Percentiles rank a stretch among this genome's conserved stretches.
phyloP scores from a whole-genome alignment of 1,284 basidiomycete species.

The Rhodotorula sp. region DNA sequence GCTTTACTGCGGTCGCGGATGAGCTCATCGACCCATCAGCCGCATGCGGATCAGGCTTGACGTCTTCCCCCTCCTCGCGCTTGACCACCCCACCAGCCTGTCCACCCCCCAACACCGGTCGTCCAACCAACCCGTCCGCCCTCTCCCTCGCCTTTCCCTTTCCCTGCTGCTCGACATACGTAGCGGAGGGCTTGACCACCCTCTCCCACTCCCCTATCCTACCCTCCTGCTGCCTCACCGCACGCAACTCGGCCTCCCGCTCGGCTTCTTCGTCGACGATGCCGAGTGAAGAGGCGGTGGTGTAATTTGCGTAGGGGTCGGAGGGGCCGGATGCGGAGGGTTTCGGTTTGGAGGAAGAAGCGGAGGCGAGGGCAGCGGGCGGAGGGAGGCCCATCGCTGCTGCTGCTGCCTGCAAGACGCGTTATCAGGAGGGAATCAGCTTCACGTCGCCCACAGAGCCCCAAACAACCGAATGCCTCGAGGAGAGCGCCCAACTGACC shows the following conservation, averaged over 20 bases:
- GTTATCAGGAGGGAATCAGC: constrained; percentile 43
- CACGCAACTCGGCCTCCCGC: constrained; percentile 56
- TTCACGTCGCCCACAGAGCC: background rate
- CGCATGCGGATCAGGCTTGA: background rate
- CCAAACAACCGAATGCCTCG: constrained; percentile 9
- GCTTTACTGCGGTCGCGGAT: no score
- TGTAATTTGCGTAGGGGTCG: constrained; percentile 78
- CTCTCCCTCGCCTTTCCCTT: constrained; percentile 9
- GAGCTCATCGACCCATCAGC: no score
- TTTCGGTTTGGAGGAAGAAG: constrained; percentile 11
- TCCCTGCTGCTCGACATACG: background rate
- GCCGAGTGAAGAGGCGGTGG: constrained; percentile 78
- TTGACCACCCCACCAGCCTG: background rate
- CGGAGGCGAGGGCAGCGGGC: constrained; percentile 25
- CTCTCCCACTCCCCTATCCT: constrained; percentile 80
- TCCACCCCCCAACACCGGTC: background rate
- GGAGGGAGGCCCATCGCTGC: constrained; percentile 42
- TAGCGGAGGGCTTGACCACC: constrained; percentile 55
- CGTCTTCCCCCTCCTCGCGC: background rate
- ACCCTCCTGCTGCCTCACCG: constrained; percentile 64
- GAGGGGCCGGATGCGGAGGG: constrained; percentile 50
- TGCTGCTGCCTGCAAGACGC: constrained; percentile 45
- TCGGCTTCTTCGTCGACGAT: constrained; percentile 60
- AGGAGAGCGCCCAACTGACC: constrained; percentile 54
- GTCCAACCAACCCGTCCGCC: constrained; percentile 3